These are phyloP conservation scores for Dipteronia sinensis DNA, from an alignment of 345 rosid species.

Conservation along the genomic window DNA sequence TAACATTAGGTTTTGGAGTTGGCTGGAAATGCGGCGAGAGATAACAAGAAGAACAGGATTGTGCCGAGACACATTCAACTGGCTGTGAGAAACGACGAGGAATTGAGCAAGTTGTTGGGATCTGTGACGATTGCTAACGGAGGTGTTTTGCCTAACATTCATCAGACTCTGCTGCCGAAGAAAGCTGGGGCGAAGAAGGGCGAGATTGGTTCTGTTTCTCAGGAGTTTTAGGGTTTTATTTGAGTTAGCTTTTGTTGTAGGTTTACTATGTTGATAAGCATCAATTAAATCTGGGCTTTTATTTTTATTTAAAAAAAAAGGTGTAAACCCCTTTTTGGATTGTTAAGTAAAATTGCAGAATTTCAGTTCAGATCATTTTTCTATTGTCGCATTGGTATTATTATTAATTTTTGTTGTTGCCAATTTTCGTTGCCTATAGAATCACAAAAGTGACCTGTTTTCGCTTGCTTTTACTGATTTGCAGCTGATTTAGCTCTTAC, in stretches of 20 bases:
- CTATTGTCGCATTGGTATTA: too few species aligned
- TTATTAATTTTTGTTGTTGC: too few species aligned
- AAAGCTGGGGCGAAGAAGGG: conserved; percentile 56
- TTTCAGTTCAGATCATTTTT: neutral
- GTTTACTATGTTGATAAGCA: conserved; percentile 8
- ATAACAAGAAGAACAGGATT: conserved; percentile 72
- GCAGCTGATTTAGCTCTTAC: too few species aligned
- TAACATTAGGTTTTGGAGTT: conserved; percentile 58
- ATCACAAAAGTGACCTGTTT: too few species aligned
- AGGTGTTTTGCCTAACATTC: conserved; percentile 75
- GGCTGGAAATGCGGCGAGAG: conserved; percentile 82
- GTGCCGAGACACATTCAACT: conserved; percentile 77
- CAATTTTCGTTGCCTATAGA: too few species aligned
- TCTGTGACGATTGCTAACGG: conserved; percentile 71
- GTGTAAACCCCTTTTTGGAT: conserved; percentile 6
- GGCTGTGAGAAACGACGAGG: conserved; percentile 72
- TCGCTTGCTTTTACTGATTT: too few species aligned
- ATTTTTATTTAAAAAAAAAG: too few species aligned
- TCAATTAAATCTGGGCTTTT: neutral
- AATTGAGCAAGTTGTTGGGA: conserved; percentile 65
- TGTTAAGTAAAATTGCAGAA: neutral
- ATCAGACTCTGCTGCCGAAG: conserved; percentile 58
- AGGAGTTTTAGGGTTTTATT: conserved; percentile 43
- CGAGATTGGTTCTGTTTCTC: conserved; percentile 66
- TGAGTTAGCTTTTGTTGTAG: neutral